Base-by-base conservation (phyloP, 2,329 filamentous ascomycete genomes). In the Colletotrichum sp. region DNA sequence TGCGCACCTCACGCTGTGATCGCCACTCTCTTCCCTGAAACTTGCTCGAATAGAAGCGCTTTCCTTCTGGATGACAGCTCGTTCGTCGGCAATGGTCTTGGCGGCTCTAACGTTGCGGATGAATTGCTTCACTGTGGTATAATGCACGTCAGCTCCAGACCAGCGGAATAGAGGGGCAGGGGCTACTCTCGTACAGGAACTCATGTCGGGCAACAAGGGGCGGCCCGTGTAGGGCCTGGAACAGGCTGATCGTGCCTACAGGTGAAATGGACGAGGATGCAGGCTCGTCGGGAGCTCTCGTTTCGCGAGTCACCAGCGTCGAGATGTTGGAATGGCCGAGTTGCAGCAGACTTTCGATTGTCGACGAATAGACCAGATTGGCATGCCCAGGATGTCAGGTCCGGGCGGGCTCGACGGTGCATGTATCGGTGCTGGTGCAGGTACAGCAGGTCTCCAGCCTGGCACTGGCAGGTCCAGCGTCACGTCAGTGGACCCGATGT, bases 71-170 rank as follows among this genome's bases (percentile, higher is more conserved):
- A 99, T 98, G 72, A 99, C 97, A 69, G 97, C 96, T 84, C 97
- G 93, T 89, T 99, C 97, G 87, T 99, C 97, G 85, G 98, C 98
- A 84, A 99, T 98, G 44, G 97, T 99, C 89, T 99, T 99, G 77
- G 97, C 96, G 77, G 97, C 96, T 85, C 97, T 95, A 84, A 99
- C 97, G 88, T 98, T 99, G 85, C 97, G 96, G 87, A 99, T 99
- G 88, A 99, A 99, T 88, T 99, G 97, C 89, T 99, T 99, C 85
- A 99, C 97, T 99, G 83, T 76, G 79, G 72, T 65, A 39, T 69
- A 39, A 71, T 55, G 34, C 29, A 29, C 27, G 44, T 73, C 61
- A 77, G 77, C 66, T 71, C 49, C 34, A 44, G 22, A 49, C 70
- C 64, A 65, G 34, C 52, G 49, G 22, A 44, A 64, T 36, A 63